Base-by-base conservation (phyloP, 805 yeast species). In the Tetrapisispora pingtungensis region DNA sequence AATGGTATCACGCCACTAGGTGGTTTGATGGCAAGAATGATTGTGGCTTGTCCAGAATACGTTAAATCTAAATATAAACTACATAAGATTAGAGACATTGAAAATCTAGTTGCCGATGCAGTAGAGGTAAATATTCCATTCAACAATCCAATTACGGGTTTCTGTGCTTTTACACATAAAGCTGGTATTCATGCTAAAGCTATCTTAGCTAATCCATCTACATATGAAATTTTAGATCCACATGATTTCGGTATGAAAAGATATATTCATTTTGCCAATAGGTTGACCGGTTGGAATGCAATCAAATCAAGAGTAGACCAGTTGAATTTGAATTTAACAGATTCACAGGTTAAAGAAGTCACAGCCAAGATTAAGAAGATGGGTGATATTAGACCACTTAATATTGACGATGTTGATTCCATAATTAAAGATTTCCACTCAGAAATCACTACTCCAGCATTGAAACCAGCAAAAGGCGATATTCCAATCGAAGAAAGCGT, bases 121-220 rank as follows among this genome's bases (percentile, higher is more conserved):
- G 97, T 90, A 42, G 94, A 87, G 70, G 96, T 90, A 51, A 90
- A 90, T 70, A 77, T 93, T 56, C 98, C 98, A 46, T 90, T 90
- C 76, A 90, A 90, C 76, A 90, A 93, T 73, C 97, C 97, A 56
- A 87, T 90, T 66, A 90, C 98, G 33, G 98, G 98, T 24, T 93
- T 90, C 82, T 90, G 97, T 74, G 98, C 98, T 33, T 90, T 90
- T 73, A 90, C 98, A 48, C 98, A 90, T 73, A 90, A 90, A 76
- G 98, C 98, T 45, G 98, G 98, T 70, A 89, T 90, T 64, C 98
- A 90, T 68, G 97, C 98, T 57, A 90, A 93, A 75, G 97, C 97
- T 44, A 90, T 90, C 56, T 77, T 90, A 55, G 98, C 98, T 49
- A 90, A 90, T 71, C 98, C 98, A 49, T 87, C 96, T 39, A 93